Percentiles rank a stretch among this genome's conserved stretches.
These are phyloP conservation scores for Elaeis guineensis DNA, from an alignment of 176 grass and related monocot species.

Conservation along the genomic window DNA sequence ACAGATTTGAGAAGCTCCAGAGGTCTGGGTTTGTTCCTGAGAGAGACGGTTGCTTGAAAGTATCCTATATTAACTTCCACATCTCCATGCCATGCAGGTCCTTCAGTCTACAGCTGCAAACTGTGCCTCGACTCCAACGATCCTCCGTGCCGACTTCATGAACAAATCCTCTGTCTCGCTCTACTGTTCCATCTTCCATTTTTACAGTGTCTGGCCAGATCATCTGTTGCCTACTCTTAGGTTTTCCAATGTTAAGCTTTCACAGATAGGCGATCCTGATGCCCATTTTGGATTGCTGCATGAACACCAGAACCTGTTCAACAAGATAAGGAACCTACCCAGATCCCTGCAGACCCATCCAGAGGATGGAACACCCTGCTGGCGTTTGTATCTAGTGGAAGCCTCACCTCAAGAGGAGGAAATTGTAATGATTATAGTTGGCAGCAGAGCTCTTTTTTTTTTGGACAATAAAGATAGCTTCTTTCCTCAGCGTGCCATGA, in stretches of 20 bases:
- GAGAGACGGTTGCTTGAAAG: conserved; percentile 92
- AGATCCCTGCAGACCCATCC: conserved; percentile 64
- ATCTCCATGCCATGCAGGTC: conserved; percentile 70
- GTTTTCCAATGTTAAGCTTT: conserved; percentile 50
- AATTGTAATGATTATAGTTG: too few species aligned
- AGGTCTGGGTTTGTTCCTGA: conserved; percentile 50
- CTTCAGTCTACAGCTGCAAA: conserved; percentile 47
- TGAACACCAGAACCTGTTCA: conserved; percentile 81
- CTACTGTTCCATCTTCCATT: conserved; percentile 65
- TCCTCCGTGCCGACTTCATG: conserved; percentile 84
- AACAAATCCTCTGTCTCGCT: conserved; percentile 64
- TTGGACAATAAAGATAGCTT: too few species aligned
- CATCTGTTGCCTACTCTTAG: conserved; percentile 58
- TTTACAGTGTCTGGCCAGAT: conserved; percentile 83
- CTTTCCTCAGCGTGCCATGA: too few species aligned
- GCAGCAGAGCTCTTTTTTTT: too few species aligned
- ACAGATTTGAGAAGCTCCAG: conserved; percentile 66
- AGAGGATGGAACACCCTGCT: conserved; percentile 65
- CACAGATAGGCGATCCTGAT: conserved; percentile 75
- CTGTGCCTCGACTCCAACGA: conserved; percentile 12
- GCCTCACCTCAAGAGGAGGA: conserved; percentile 17
- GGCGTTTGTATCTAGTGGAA: conserved; percentile 77
- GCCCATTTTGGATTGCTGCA: conserved; percentile 76
- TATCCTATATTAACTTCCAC: conserved; percentile 78
- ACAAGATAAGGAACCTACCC: conserved; percentile 70